Conservation (phyloP, 345 rosid species). For the Camelina laxa region DNA sequence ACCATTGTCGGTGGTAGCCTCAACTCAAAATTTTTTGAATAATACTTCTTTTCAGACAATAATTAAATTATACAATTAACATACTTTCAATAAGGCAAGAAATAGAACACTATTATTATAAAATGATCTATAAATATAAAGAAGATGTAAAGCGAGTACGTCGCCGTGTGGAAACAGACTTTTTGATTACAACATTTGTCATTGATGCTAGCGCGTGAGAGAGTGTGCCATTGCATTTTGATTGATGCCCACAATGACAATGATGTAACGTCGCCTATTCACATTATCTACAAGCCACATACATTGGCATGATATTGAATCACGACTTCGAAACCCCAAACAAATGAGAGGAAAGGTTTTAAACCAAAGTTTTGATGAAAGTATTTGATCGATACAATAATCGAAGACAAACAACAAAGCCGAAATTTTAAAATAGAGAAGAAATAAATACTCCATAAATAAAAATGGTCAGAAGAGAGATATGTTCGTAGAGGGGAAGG, state of each 20-base stretch:
- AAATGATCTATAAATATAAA: too few relatives aligned
- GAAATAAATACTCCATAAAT: conserved; percentile 39
- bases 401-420: not conserved
- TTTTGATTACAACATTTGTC: not conserved
- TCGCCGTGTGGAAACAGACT: conserved; percentile 5
- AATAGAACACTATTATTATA: too few relatives aligned
- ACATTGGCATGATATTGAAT: too few relatives aligned
- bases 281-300: not conserved
- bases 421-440: not conserved
- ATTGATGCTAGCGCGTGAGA: not conserved
- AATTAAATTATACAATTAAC: not conserved
- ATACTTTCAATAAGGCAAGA: not conserved
- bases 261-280: not conserved
- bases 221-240: not conserved
- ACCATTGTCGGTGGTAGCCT: conserved; percentile 33
- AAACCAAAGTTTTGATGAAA: not conserved
- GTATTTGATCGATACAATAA: conserved; percentile 11
- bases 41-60: not conserved
- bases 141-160: not conserved
- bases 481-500: conserved; percentile 4
- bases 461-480: conserved; percentile 33
- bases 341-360: too few relatives aligned
- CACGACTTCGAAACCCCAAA: too few relatives aligned
- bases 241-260: not conserved
- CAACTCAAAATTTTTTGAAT: not conserved